Conservation (phyloP, 2,329 filamentous ascomycete species). For the Fusarium praegraminearum region DNA sequence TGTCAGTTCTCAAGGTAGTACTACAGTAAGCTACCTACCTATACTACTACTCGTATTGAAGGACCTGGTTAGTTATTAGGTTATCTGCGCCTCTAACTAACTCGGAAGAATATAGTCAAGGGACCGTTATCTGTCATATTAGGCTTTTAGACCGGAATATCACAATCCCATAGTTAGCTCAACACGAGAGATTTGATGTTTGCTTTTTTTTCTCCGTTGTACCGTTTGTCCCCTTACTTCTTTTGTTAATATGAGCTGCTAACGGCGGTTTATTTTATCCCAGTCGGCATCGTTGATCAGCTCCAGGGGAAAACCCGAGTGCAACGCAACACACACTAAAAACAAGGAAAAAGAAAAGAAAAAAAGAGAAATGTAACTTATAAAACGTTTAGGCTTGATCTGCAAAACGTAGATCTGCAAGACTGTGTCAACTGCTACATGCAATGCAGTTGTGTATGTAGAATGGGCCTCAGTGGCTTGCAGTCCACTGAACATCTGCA, state of each 20-base stretch:
- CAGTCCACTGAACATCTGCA: neutral
- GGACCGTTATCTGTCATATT: conserved; percentile 25
- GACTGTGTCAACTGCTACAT: neutral
- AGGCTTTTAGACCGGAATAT: conserved; percentile 1
- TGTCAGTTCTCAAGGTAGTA: neutral
- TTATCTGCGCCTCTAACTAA: neutral
- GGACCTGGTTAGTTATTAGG: neutral
- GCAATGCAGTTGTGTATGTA: neutral
- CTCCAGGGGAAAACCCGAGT: conserved; percentile 17
- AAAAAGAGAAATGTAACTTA: neutral
- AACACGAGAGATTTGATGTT: conserved; percentile 8
- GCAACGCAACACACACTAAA: conserved; percentile 16
- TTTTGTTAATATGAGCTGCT: conserved; percentile 4
- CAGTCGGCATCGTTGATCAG: conserved; percentile 28
- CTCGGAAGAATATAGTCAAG: conserved; percentile 1
- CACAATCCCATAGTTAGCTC: conserved; percentile 8
- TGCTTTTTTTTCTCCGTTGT: conserved; percentile 12
- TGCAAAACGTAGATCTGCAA: conserved; percentile 26
- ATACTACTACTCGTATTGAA: conserved; percentile 11
- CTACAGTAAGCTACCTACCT: neutral
- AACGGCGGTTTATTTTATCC: conserved; percentile 14
- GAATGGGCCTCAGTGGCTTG: neutral
- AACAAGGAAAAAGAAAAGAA: conserved; percentile 1
- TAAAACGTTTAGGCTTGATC: conserved; percentile 22
- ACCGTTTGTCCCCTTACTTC: neutral